Conservation (phyloP, 176 grass and related monocot species). For the Thinopyrum elongatum region DNA sequence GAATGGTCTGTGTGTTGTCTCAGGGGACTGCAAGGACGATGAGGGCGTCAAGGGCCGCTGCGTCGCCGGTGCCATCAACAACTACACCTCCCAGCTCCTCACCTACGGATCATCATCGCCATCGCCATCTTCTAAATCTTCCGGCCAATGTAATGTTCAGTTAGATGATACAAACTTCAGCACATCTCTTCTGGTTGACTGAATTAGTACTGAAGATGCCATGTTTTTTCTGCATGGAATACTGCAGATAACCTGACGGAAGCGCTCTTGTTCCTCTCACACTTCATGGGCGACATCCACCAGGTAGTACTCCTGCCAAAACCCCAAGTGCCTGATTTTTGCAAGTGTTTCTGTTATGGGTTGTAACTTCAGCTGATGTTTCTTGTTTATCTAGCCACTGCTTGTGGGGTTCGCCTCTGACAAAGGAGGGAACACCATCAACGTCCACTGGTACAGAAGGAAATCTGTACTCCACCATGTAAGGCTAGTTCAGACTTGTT, state of each 20-base stretch:
- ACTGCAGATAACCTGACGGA: constrained; percentile 63
- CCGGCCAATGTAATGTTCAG: too few relatives aligned
- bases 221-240: background rate
- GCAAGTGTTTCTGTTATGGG: background rate
- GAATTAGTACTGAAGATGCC: background rate
- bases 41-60: too few relatives aligned
- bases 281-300: constrained; percentile 64
- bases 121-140: too few relatives aligned
- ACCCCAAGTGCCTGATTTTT: background rate
- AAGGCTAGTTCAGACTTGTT: background rate
- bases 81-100: too few relatives aligned
- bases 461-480: constrained; percentile 77
- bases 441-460: too few relatives aligned
- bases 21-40: too few relatives aligned
- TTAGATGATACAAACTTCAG: too few relatives aligned
- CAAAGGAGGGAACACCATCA: constrained; percentile 59
- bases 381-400: constrained; percentile 32
- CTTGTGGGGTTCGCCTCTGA: constrained; percentile 65
- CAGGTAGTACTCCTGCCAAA: constrained; percentile 26
- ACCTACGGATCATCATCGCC: too few relatives aligned
- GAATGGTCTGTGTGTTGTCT: too few relatives aligned
- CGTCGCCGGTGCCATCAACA: too few relatives aligned
- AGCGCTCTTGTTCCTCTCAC: constrained; percentile 57
- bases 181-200: too few relatives aligned
- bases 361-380: background rate